A percentile compares a stretch with the other conserved stretches of the same genome.
Evolutionary conservation across 2,329 filamentous ascomycete genomes (phyloP).

Genomic region (Sporothrix sp.): DNA sequence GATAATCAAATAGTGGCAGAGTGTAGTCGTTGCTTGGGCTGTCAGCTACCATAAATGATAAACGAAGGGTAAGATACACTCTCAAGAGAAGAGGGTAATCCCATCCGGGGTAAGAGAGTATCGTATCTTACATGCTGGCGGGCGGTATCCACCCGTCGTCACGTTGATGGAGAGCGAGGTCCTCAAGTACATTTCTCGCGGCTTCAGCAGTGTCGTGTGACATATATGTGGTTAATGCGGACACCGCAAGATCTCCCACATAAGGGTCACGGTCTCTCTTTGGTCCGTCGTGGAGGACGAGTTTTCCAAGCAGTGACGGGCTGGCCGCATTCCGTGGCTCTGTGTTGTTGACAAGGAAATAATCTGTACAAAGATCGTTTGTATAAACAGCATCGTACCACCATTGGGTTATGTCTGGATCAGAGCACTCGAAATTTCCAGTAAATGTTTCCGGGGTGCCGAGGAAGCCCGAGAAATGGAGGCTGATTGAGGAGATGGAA

Average conservation of each 20-base stretch:
- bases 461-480: constrained; percentile 36
- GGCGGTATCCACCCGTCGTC: constrained; percentile 45
- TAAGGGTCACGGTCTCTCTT: constrained; percentile 46
- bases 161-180: constrained; percentile 39
- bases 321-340: constrained; percentile 38
- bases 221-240: constrained; percentile 38
- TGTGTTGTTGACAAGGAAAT: constrained; percentile 37
- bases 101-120: not conserved
- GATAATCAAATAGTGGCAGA: constrained; percentile 41
- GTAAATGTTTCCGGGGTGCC: constrained; percentile 40
- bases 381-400: constrained; percentile 47
- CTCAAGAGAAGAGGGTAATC: not conserved
- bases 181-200: constrained; percentile 37
- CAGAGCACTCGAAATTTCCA: constrained; percentile 44
- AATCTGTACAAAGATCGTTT: constrained; percentile 38
- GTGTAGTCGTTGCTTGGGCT: constrained; percentile 31
- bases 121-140: constrained; percentile 36
- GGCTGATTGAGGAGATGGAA: constrained; percentile 31
- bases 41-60: not conserved
- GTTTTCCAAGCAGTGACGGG: constrained; percentile 33
- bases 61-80: not conserved
- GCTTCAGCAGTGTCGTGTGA: constrained; percentile 34
- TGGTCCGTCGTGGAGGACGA: constrained; percentile 40
- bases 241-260: constrained; percentile 41
- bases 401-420: constrained; percentile 38